Evolutionary conservation across 257 asterid genomes (phyloP).

Genomic region (Fraxinus quadrangulata): DNA sequence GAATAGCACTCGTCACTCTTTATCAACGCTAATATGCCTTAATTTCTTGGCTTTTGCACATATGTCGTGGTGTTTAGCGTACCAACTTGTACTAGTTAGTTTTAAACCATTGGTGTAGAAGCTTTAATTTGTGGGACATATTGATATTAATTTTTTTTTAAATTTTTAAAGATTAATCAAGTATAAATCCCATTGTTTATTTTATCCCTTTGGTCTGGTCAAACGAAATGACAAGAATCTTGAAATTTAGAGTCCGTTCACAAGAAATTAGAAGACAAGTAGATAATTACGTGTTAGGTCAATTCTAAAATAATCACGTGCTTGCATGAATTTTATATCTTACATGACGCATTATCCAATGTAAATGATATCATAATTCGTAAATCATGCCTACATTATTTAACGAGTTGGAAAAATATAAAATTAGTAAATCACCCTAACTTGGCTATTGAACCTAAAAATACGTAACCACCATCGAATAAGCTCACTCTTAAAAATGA

Average conservation of each 20-base stretch:
- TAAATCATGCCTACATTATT: no score
- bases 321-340: slow-evolving; percentile 26
- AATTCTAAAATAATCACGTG: slow-evolving; percentile 8
- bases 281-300: slow-evolving; percentile 13
- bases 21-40: no score
- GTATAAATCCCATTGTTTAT: background rate
- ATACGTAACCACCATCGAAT: no score
- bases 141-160: background rate
- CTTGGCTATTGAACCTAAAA: no score
- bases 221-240: slow-evolving; percentile 6
- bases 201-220: slow-evolving; percentile 11
- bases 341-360: slow-evolving; percentile 12
- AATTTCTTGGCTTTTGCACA: background rate
- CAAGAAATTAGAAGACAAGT: background rate
- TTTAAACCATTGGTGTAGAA: background rate
- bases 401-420: no score
- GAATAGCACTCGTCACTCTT: no score
- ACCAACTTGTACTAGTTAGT: background rate
- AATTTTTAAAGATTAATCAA: no score
- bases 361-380: background rate
- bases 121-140: background rate
- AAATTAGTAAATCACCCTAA: no score
- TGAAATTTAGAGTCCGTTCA: background rate
- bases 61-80: background rate
- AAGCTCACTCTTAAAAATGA: no score